Conservation (phyloP, 2,329 filamentous ascomycete genomes). For the Monilinia laxa region DNA sequence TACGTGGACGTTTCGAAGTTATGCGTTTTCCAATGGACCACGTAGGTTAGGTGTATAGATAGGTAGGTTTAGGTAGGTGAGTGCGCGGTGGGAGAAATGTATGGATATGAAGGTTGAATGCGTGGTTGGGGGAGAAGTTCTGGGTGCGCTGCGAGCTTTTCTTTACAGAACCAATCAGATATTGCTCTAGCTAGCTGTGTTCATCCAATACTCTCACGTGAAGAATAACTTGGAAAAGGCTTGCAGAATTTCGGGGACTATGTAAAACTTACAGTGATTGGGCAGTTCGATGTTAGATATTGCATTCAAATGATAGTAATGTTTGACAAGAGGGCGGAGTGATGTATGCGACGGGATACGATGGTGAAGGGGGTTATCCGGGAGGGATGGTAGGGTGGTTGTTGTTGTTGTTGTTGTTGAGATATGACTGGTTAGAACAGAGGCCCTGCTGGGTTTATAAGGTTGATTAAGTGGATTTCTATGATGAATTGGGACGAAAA, state of each 20-base stretch:
- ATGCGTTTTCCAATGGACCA: conserved; percentile 34
- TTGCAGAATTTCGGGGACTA: conserved; percentile 25
- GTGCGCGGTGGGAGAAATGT: conserved; percentile 27
- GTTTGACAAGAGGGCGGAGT: conserved; percentile 30
- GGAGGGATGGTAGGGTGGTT: neutral
- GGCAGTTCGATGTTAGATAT: conserved; percentile 11
- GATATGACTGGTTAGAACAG: conserved; percentile 16
- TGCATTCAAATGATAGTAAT: conserved; percentile 18
- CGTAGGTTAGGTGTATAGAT: conserved; percentile 27
- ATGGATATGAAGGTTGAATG: conserved; percentile 27
- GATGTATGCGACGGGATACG: conserved; percentile 25
- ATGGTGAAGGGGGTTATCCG: conserved; percentile 21
- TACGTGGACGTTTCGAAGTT: conserved; percentile 37
- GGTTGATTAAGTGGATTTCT: conserved; percentile 14
- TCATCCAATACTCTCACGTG: conserved; percentile 21
- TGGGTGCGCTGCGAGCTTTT: conserved; percentile 30
- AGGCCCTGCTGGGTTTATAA: conserved; percentile 8
- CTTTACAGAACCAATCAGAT: conserved; percentile 35
- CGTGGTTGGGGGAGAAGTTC: conserved; percentile 5
- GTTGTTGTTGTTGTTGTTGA: conserved; percentile 3
- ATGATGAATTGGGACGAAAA: neutral
- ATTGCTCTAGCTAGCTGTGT: conserved; percentile 10
- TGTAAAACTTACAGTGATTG: conserved; percentile 25
- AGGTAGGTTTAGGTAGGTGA: conserved; percentile 28
- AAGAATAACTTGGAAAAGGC: conserved; percentile 9